Conservation (phyloP, 83 land plant species). For the Diphasiastrum complanatum region DNA sequence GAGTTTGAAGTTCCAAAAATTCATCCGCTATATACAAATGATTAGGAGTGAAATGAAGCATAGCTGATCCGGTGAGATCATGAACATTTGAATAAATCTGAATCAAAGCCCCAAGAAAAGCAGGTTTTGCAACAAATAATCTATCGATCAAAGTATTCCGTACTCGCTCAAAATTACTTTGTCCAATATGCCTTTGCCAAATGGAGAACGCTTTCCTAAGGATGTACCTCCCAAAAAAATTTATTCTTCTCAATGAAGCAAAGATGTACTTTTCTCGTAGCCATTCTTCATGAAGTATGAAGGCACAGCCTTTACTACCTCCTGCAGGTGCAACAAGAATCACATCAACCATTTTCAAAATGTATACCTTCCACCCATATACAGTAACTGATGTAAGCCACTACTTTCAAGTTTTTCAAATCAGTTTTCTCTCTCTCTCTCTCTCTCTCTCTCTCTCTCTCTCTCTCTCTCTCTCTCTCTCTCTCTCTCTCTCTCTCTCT, state of each 20-base stretch:
- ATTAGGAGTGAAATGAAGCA: conserved; percentile 30
- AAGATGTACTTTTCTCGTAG: conserved; percentile 30
- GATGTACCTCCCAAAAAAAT: conserved; percentile 29
- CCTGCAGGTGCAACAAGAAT: neutral
- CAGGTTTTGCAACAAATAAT: conserved; percentile 30
- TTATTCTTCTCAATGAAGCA: conserved; percentile 19
- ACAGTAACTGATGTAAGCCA: neutral
- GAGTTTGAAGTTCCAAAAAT: conserved; percentile 26
- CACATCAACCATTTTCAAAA: neutral
- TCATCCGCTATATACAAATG: conserved; percentile 32
- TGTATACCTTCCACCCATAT: neutral
- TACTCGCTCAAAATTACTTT: conserved; percentile 27
- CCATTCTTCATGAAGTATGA: conserved; percentile 33
- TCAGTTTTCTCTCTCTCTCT: neutral
- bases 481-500: conserved; percentile 4
- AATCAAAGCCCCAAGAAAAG: conserved; percentile 30
- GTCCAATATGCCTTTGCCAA: conserved; percentile 35
- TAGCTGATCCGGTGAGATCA: conserved; percentile 26
- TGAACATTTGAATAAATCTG: conserved; percentile 25
- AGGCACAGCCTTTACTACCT: conserved; percentile 16
- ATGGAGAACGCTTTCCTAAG: conserved; percentile 28
- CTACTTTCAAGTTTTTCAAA: neutral
- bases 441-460: neutral
- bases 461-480: conserved; percentile 5
- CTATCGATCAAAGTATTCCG: conserved; percentile 15